Conservation (phyloP, 306 rosid species). For the Vigna unguiculata region DNA sequence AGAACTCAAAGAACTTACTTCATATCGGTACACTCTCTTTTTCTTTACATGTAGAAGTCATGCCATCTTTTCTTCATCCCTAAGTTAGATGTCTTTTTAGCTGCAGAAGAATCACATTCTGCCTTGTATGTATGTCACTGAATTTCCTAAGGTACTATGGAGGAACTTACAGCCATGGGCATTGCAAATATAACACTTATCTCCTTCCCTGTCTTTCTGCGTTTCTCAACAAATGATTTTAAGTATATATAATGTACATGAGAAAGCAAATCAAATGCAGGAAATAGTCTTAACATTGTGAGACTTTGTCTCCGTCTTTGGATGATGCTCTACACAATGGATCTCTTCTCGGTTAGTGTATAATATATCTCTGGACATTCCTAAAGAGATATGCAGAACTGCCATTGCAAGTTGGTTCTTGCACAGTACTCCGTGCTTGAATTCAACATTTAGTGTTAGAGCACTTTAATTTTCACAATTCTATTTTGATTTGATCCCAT, state of each 20-base stretch:
- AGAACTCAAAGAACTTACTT: not conserved
- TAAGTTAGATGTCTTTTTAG: not conserved
- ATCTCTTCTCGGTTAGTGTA: too few species aligned
- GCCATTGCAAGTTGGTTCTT: too few species aligned
- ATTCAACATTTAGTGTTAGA: too few species aligned
- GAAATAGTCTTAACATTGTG: too few species aligned
- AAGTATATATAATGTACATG: not conserved
- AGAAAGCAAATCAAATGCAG: not conserved
- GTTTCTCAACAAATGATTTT: not conserved
- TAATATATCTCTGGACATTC: too few species aligned
- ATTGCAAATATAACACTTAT: not conserved
- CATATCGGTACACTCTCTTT: not conserved
- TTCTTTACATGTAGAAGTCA: not conserved
- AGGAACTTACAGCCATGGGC: conserved; percentile 15
- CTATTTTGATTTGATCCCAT: too few species aligned
- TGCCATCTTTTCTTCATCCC: not conserved
- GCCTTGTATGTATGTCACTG: conserved; percentile 23
- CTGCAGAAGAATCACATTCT: not conserved
- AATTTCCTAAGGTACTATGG: not conserved
- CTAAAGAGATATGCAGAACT: too few species aligned
- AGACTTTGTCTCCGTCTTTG: too few species aligned
- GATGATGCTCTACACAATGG: too few species aligned
- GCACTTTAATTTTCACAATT: too few species aligned
- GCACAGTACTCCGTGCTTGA: too few species aligned
- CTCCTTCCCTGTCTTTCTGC: too few species aligned